Conservation (phyloP, 306 rosid species). For the Glycyrrhiza uralensis region DNA sequence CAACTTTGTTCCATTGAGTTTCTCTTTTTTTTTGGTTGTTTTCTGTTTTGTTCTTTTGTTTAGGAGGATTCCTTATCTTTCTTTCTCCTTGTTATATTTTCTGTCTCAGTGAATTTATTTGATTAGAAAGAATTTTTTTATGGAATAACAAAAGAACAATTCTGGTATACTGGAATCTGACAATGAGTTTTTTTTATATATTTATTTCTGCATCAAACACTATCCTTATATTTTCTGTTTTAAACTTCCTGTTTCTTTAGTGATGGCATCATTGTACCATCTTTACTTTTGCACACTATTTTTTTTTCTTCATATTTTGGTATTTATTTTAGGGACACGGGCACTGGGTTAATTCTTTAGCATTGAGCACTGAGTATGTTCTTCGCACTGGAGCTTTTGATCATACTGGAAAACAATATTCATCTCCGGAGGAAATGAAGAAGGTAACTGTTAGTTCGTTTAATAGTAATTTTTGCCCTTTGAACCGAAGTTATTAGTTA, state of each 20-base stretch:
- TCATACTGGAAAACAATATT: conserved; percentile 77
- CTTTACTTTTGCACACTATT: not conserved
- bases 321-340: conserved; percentile 79
- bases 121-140: too few species aligned
- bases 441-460: conserved; percentile 45
- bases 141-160: not conserved
- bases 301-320: conserved; percentile 13
- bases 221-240: not conserved
- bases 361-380: conserved; percentile 92
- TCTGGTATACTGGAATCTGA: not conserved
- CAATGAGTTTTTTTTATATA: not conserved
- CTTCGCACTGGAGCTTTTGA: conserved; percentile 96
- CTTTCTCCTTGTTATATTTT: not conserved
- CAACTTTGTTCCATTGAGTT: not conserved
- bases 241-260: not conserved
- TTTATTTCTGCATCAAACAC: not conserved
- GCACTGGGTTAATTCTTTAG: conserved; percentile 94
- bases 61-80: not conserved
- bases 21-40: not conserved
- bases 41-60: not conserved
- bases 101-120: not conserved
- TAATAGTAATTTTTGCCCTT: not conserved
- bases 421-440: conserved; percentile 84
- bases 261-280: not conserved
- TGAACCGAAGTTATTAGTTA: not conserved